A percentile compares a stretch with the other conserved stretches of the same genome.
These are phyloP conservation scores for Plectosphaerella cucumerina DNA, from an alignment of 2,329 filamentous ascomycete species.

Conservation along the genomic window DNA sequence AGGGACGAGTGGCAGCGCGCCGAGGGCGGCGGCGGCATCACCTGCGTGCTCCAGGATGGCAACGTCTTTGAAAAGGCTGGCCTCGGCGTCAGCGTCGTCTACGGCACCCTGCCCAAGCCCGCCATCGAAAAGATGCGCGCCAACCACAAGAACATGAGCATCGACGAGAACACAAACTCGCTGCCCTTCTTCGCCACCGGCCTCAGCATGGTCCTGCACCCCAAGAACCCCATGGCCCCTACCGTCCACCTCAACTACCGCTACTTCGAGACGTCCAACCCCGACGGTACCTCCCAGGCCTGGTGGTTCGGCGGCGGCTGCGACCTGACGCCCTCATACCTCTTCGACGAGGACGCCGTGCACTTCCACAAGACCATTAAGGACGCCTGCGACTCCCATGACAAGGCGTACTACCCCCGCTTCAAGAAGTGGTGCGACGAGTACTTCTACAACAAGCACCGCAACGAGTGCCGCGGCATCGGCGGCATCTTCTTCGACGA, in stretches of 20 bases:
- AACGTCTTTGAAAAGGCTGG: conserved; percentile 98
- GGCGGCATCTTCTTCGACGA: conserved; percentile 99
- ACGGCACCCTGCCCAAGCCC: conserved; percentile 80
- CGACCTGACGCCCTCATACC: conserved; percentile 86
- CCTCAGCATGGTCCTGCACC: conserved; percentile 88
- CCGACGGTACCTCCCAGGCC: conserved; percentile 73
- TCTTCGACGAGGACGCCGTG: conserved; percentile 95
- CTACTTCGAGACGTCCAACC: conserved; percentile 93
- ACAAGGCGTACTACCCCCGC: conserved; percentile 83
- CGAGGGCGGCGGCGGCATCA: conserved; percentile 88
- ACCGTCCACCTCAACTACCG: conserved; percentile 98
- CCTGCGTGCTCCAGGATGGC: conserved; percentile 91
- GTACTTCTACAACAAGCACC: conserved; percentile 94
- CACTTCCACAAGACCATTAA: conserved; percentile 96
- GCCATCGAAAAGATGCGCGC: conserved; percentile 91
- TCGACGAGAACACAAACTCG: conserved; percentile 70
- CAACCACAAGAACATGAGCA: conserved; percentile 89
- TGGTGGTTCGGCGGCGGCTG: conserved; percentile 99
- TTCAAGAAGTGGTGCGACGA: conserved; percentile 99
- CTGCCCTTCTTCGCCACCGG: conserved; percentile 95
- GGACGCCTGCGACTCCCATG: conserved; percentile 87
- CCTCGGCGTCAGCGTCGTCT: conserved; percentile 92
- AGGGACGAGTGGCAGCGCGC: conserved; percentile 83
- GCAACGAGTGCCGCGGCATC: conserved; percentile 78
- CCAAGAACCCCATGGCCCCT: conserved; percentile 91